Base-by-base conservation (phyloP, 2,329 filamentous ascomycete genomes). In the Trichoderma pleuroti region DNA sequence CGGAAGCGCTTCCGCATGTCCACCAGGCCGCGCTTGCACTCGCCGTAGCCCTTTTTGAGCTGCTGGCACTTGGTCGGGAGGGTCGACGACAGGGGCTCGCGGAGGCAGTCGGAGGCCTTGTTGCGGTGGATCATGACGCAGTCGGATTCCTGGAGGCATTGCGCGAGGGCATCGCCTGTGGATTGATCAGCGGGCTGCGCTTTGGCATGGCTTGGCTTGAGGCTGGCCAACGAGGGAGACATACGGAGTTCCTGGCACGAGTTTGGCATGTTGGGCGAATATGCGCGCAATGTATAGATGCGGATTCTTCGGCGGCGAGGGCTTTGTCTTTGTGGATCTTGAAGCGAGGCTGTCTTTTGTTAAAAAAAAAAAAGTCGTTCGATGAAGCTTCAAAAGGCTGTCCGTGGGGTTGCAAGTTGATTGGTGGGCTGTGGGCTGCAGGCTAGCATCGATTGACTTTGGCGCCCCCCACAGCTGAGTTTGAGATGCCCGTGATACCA, bases 1-100 rank as follows among this genome's bases (percentile, higher is more conserved):
- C 96, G 89, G 83, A 99, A 98, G 39, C 96, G 92, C 84, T 98
- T 98, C 80, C 96, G 93, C 96, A 99, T 99, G 81, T 99, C 96
- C 76, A 98, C 92, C 89, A 97, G 90, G 74, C 96, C 96, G 74
- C 95, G 92, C 78, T 97, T 97, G 87, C 96, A 99, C 80, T 98
- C 93, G 80, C 93, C 92, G 77, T 97, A 96, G 59, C 94, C 93
- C 80, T 93, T 94, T 80, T 95, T 93, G 72, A 99, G 87, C 82
- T 98, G 95, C 80, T 95, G 93, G 83, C 96, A 99, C 82, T 92
- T 91, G 28, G 88, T 91, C 24, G 96, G 95, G 16, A 99, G 90
- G 8, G 90, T 91, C 73, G 96, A 91, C 80, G 90, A 86, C 73
- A 97, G 90, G 4, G 95, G 95, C 21, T 90, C 86, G 62, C 93